Evolutionary conservation across 1,139 yeast genomes (phyloP).

Genomic region (Kodamaea derodonti): DNA sequence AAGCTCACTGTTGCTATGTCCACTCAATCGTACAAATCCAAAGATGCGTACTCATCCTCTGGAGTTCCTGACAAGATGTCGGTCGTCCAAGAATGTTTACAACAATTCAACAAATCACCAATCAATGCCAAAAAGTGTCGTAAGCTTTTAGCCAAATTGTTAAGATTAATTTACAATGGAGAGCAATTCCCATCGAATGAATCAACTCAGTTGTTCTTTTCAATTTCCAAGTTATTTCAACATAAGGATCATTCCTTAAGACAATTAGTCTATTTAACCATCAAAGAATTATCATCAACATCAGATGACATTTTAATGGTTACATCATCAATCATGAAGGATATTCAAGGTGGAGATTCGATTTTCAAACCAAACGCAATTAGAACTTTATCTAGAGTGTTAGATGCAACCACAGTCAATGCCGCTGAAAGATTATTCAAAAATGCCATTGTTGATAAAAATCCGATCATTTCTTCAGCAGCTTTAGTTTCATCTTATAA

Average conservation of each 20-base stretch:
- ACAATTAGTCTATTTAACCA: conserved; percentile 90
- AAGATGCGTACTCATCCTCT: conserved; percentile 56
- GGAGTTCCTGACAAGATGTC: conserved; percentile 90
- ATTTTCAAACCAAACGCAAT: conserved; percentile 93
- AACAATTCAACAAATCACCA: conserved; percentile 89
- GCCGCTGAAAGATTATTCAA: conserved; percentile 92
- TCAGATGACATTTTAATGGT: conserved; percentile 96
- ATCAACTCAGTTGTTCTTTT: conserved; percentile 88
- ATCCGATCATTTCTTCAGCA: conserved; percentile 86
- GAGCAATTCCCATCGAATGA: conserved; percentile 85
- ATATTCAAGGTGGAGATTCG: conserved; percentile 84
- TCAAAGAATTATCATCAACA: conserved; percentile 79
- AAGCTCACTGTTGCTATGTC: too few species aligned
- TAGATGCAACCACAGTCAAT: conserved; percentile 89
- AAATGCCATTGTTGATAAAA: conserved; percentile 87
- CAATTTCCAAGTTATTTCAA: conserved; percentile 91
- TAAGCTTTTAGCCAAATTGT: conserved; percentile 64
- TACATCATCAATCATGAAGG: conserved; percentile 96
- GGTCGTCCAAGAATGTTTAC: conserved; percentile 91
- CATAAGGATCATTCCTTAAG: conserved; percentile 88
- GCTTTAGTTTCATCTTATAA: conserved; percentile 91
- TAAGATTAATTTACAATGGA: conserved; percentile 74
- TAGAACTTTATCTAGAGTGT: conserved; percentile 82
- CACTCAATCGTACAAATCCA: conserved; percentile 75
- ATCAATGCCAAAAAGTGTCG: conserved; percentile 88